phyloP scores from a whole-genome alignment of 495 filamentous ascomycete species.

The Letharia columbiana region DNA sequence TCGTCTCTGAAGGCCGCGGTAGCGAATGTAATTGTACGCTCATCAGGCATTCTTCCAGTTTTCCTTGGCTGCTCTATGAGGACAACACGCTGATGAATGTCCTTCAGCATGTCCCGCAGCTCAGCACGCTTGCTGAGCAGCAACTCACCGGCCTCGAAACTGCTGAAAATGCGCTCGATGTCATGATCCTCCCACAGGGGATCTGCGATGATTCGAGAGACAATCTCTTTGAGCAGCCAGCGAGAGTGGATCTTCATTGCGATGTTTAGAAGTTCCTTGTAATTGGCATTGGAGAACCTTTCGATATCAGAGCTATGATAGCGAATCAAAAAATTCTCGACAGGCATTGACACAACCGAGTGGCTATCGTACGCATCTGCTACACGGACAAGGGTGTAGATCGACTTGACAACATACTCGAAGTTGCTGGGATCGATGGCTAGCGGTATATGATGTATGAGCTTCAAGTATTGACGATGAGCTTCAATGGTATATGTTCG shows the following conservation, averaged over 20 bases:
- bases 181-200: not conserved
- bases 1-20: too few species aligned
- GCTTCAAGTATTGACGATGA: conserved; percentile 1
- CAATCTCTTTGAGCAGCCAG: not conserved
- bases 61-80: not conserved
- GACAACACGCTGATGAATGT: not conserved
- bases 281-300: not conserved
- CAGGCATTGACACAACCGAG: not conserved
- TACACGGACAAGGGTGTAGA: not conserved
- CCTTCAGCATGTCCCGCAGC: too few species aligned
- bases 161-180: not conserved
- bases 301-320: not conserved
- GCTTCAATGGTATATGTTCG: not conserved
- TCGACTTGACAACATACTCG: not conserved
- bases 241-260: not conserved
- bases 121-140: not conserved
- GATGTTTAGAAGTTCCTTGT: not conserved
- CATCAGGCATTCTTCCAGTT: not conserved
- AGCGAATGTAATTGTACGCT: not conserved
- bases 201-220: not conserved
- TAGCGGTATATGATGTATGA: not conserved
- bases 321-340: not conserved
- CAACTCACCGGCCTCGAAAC: not conserved
- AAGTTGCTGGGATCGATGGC: not conserved
- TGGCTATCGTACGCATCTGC: not conserved